phyloP scores from a whole-genome alignment of 768 basidiomycete genomes.

The Pulveroboletus ravenelii region DNA sequence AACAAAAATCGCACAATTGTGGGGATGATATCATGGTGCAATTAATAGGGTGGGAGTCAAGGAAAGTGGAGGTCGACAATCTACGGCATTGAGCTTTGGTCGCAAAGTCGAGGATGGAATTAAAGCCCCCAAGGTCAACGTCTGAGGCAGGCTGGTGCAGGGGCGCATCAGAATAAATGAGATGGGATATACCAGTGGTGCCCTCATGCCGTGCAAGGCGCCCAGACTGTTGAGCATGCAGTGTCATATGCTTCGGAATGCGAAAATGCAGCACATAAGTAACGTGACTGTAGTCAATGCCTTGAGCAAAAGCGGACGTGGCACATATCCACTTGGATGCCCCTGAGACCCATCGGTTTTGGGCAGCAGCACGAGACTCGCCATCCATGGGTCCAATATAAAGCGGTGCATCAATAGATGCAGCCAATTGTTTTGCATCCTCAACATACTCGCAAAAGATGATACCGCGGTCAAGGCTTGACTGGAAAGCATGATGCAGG shows the following conservation, averaged over 20 bases:
- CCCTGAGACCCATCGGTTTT: not conserved
- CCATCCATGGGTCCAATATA: not conserved
- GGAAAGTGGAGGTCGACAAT: too few relatives aligned
- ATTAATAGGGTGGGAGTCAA: too few relatives aligned
- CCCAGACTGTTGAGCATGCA: conserved; percentile 4
- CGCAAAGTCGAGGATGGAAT: too few relatives aligned
- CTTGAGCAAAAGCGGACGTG: conserved; percentile 3
- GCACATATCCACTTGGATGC: conserved; percentile 4
- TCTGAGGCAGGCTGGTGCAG: too few relatives aligned
- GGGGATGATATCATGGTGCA: too few relatives aligned
- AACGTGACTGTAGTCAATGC: conserved; percentile 2
- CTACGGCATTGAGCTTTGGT: too few relatives aligned
- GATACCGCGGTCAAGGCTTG: not conserved
- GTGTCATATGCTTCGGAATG: conserved; percentile 2
- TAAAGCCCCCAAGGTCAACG: too few relatives aligned
- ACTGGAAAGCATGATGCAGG: not conserved
- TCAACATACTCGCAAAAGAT: not conserved
- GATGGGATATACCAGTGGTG: too few relatives aligned
- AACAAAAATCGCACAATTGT: too few relatives aligned
- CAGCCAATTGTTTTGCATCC: not conserved
- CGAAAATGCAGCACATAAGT: conserved; percentile 4
- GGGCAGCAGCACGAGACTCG: not conserved
- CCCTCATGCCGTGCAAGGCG: not conserved
- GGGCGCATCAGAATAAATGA: too few relatives aligned
- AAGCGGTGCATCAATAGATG: not conserved